Percentiles rank a stretch among this genome's conserved stretches.
These are phyloP conservation scores for Dactylella cylindrospora DNA, from an alignment of 2,329 filamentous ascomycete species.

Conservation along the genomic window DNA sequence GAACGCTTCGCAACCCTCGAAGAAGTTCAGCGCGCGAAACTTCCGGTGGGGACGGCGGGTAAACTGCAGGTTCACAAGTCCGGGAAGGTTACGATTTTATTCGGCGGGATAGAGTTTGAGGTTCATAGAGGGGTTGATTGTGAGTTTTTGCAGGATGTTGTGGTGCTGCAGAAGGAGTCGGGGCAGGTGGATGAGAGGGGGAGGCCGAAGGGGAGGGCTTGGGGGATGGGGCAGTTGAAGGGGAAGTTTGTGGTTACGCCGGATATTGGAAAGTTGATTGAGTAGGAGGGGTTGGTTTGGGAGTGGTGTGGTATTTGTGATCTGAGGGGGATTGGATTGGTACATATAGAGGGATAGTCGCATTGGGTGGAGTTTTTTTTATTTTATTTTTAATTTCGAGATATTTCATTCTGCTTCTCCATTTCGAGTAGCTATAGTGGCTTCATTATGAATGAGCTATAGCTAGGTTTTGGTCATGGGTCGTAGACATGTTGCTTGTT, in stretches of 20 bases:
- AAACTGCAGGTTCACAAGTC: constrained; percentile 65
- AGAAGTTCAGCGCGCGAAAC: constrained; percentile 49
- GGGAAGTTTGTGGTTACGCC: constrained; percentile 66
- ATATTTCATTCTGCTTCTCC: constrained; percentile 1
- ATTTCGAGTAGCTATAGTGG: no score
- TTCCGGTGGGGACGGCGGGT: constrained; percentile 61
- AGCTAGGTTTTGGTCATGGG: no score
- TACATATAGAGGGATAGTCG: no score
- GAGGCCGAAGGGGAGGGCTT: constrained; percentile 50
- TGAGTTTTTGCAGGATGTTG: constrained; percentile 63
- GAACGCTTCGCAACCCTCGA: constrained; percentile 53
- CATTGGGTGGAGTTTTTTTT: no score
- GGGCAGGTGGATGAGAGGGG: constrained; percentile 46
- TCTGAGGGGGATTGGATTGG: no score
- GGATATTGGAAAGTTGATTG: constrained; percentile 51
- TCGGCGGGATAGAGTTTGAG: constrained; percentile 64
- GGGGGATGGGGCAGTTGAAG: constrained; percentile 64
- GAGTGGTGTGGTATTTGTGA: constrained; percentile 32
- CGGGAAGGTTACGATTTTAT: constrained; percentile 63
- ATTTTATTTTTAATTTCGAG: neutral
- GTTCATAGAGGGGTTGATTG: constrained; percentile 61
- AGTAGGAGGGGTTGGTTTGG: neutral
- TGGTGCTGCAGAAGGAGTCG: constrained; percentile 52
- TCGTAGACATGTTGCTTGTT: no score
- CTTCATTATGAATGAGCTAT: neutral